Evolutionary conservation across 2,329 filamentous ascomycete species (phyloP), one percentile per base, ranked within the genome.

Genomic region (Hyphodiscus sp.): DNA sequence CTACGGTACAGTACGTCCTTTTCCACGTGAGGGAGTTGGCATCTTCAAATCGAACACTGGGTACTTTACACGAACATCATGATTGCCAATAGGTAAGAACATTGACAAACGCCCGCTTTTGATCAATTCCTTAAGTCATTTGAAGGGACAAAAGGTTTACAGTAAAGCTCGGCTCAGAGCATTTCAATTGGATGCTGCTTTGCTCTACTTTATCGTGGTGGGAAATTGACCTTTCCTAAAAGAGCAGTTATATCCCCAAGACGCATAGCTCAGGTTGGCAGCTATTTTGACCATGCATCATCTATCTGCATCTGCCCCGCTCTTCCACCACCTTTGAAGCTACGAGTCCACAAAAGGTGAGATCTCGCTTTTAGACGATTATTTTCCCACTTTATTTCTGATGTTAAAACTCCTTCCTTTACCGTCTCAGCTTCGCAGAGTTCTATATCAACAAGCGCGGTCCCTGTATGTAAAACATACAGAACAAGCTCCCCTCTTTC

Each of bases 401-500:
- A 62, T 59, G 56, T 54, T 49, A 44, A 50, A 52, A 58, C 26
- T 38, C 47, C 45, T 59, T 8, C 51, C 57, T 45, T 50, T 60
- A 30, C 55, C 59, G 51, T 44, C 55, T 47, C 51, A 58, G 23
- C 52, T 61, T 42, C 50, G 57, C 43, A 52, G 51, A 13, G 49
- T 42, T 20, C 15, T 54, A 6, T 56, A 55, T 46, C 55, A 58
- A 30, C 46, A 55, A 38, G 33, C 11, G 33, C 33, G 42, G 45
- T 55, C 18, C 20, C n/a, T 16, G n/a, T n/a, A 41, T 6, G 20
- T 54, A n/a, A 33, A 13, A 7, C 29, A 33, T 33, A 7, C 29
- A 33, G 7, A 33, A 33, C 13, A 7, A 33, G n/a, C 6, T 18
- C 19, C 29, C 29, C 29, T 15, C 26, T 33, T 18, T 38, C 26